Evolutionary conservation across 495 filamentous ascomycete species (phyloP).

Genomic region (Aspergillus asperescens): DNA sequence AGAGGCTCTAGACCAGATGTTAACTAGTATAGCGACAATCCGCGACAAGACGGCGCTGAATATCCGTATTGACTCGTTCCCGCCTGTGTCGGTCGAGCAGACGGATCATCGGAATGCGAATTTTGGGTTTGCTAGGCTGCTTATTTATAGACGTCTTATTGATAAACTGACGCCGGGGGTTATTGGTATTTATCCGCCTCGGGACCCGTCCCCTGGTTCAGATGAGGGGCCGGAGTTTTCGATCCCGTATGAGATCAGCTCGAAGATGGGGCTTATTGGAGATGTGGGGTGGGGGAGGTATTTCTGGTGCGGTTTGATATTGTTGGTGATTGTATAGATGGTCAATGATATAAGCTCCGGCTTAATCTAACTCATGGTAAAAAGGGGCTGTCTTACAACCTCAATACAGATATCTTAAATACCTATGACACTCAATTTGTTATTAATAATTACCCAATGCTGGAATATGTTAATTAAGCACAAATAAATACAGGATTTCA

Average conservation of each 20-base stretch:
- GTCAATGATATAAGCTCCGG: no score
- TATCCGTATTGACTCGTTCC: slow-evolving; percentile 17
- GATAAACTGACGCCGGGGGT: slow-evolving; percentile 16
- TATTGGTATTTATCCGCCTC: slow-evolving; percentile 21
- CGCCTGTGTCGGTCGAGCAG: slow-evolving; percentile 20
- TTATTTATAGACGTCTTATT: slow-evolving; percentile 20
- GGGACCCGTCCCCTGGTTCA: slow-evolving; percentile 11
- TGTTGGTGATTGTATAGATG: no score
- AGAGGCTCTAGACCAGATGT: slow-evolving; percentile 19
- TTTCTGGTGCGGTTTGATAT: no score
- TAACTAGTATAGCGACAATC: slow-evolving; percentile 29
- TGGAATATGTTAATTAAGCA: no score
- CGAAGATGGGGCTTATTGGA: slow-evolving; percentile 26
- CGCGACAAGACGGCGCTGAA: slow-evolving; percentile 34
- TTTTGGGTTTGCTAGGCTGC: slow-evolving; percentile 24
- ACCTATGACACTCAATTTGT: no score
- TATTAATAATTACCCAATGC: no score
- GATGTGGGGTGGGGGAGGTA: slow-evolving; percentile 36
- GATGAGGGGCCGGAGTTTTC: slow-evolving; percentile 43
- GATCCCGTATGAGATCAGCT: slow-evolving; percentile 35
- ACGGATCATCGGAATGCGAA: slow-evolving; percentile 27
- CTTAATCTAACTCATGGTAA: no score
- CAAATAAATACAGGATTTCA: no score
- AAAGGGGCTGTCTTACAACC: no score
- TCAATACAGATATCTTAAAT: no score